phyloP scores from a whole-genome alignment of 225 moss, liverwort and hornwort species.

The Sphagnum contortum region DNA sequence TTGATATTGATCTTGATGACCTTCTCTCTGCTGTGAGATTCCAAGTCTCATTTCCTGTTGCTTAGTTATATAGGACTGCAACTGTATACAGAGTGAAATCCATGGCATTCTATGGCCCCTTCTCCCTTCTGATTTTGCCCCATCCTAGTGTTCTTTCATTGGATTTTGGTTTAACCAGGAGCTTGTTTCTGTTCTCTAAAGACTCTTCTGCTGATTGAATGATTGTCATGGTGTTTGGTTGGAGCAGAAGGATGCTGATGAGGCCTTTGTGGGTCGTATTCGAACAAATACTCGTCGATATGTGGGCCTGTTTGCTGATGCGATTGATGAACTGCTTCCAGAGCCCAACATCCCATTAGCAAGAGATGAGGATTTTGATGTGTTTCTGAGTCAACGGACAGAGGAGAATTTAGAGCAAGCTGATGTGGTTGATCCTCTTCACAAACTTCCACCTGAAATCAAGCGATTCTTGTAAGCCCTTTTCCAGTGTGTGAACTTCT shows the following conservation, averaged over 20 bases:
- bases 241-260: conserved; percentile 51
- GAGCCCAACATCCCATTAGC: conserved; percentile 56
- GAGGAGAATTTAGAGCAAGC: conserved; percentile 57
- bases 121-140: neutral
- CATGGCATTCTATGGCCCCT: neutral
- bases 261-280: conserved; percentile 50
- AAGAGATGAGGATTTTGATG: conserved; percentile 74
- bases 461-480: conserved; percentile 75
- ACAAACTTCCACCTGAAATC: conserved; percentile 79
- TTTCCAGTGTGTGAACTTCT: neutral
- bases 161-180: neutral
- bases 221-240: conserved; percentile 9
- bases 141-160: neutral
- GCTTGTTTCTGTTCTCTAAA: neutral
- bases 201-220: neutral
- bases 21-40: conserved; percentile 26
- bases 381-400: conserved; percentile 73
- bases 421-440: conserved; percentile 58
- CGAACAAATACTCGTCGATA: conserved; percentile 79
- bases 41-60: neutral
- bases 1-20: conserved; percentile 74
- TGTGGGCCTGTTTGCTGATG: conserved; percentile 78
- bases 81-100: neutral
- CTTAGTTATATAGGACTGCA: no score
- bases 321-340: conserved; percentile 79